These are phyloP conservation scores for Aspergillus ustus DNA, from an alignment of 2,329 filamentous ascomycete species.

Conservation along the genomic window DNA sequence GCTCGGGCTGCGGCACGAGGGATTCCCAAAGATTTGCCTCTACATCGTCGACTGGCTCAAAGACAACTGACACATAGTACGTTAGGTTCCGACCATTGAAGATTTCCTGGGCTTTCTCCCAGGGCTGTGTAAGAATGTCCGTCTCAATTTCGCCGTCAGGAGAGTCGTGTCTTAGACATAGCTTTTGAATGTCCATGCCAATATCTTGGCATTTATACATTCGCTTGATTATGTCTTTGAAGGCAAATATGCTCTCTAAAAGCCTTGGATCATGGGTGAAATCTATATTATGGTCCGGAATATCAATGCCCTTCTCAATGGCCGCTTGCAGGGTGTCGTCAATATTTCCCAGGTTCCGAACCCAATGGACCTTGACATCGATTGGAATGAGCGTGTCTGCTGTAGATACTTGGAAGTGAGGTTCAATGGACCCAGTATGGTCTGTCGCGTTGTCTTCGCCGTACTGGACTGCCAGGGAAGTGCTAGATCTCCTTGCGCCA, in stretches of 20 bases:
- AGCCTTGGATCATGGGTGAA: background rate
- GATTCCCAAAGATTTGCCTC: background rate
- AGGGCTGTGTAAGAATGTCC: background rate
- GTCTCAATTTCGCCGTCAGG: background rate
- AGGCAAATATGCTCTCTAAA: background rate
- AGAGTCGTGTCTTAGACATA: background rate
- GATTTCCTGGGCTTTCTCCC: background rate
- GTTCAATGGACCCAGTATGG: too few relatives aligned
- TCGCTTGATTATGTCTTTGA: constrained; percentile 1
- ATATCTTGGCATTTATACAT: background rate
- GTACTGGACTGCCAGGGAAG: too few relatives aligned
- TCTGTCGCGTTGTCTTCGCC: too few relatives aligned
- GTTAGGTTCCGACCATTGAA: background rate
- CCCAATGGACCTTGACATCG: background rate
- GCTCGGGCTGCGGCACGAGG: background rate
- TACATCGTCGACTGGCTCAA: background rate
- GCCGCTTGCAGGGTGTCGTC: background rate
- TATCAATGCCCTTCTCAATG: background rate
- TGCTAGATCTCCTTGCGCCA: too few relatives aligned
- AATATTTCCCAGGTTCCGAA: background rate
- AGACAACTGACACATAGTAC: background rate
- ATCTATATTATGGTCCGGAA: background rate
- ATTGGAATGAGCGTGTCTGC: too few relatives aligned
- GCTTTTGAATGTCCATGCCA: background rate
- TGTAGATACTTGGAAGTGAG: too few relatives aligned